Percentiles rank a stretch among this genome's conserved stretches.
These are phyloP conservation scores for Metarhizium brunneum DNA, from an alignment of 2,329 filamentous ascomycete genomes.

Conservation along the genomic window DNA sequence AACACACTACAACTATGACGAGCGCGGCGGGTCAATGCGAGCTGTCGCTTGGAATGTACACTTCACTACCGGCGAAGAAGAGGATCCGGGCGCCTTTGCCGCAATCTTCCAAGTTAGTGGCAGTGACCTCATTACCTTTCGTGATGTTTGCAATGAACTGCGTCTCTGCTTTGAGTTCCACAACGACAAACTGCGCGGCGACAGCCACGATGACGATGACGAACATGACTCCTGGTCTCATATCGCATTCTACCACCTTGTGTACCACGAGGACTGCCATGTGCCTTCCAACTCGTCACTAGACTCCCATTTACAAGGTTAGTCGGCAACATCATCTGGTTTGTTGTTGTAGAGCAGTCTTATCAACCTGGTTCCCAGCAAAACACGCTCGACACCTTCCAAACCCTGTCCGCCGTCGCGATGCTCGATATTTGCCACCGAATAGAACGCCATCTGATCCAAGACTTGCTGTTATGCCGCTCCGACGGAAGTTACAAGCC, in stretches of 20 bases:
- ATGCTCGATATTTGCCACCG: neutral
- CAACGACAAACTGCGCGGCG: too few species aligned
- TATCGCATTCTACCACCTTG: too few species aligned
- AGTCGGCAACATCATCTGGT: too few species aligned
- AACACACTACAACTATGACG: too few species aligned
- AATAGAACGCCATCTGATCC: neutral
- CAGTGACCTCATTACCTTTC: neutral
- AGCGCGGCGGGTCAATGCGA: constrained; percentile 3
- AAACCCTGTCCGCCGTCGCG: neutral
- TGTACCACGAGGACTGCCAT: too few species aligned
- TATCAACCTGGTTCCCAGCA: neutral
- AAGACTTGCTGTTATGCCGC: constrained; percentile 6
- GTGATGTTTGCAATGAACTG: neutral
- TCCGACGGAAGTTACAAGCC: neutral
- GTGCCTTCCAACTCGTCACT: too few species aligned
- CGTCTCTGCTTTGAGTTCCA: too few species aligned
- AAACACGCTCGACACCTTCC: neutral
- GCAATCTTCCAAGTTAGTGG: neutral
- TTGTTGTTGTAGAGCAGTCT: too few species aligned
- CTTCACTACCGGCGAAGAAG: neutral
- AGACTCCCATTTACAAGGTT: too few species aligned
- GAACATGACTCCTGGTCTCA: too few species aligned
- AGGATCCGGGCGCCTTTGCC: neutral
- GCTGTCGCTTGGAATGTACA: constrained; percentile 7
- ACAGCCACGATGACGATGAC: too few species aligned